A percentile compares a stretch with the other conserved stretches of the same genome.
Conservation (phyloP, 495 filamentous ascomycete species). For the Penicillium psychrofluorescens region DNA sequence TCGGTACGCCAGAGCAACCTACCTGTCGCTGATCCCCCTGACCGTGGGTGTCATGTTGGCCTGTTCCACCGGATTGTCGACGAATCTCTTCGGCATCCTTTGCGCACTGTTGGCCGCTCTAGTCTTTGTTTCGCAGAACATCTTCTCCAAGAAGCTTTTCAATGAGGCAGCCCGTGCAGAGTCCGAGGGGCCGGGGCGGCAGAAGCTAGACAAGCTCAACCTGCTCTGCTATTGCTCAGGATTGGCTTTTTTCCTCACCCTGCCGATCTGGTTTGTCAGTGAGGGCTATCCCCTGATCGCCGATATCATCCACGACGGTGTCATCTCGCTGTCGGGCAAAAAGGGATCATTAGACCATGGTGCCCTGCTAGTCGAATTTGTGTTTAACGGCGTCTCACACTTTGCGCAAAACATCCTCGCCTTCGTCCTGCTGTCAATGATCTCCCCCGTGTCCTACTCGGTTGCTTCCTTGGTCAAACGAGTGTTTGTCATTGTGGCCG, state of each 20-base stretch:
- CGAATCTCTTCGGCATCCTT: conserved; percentile 79
- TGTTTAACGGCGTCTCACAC: conserved; percentile 96
- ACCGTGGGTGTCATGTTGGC: conserved; percentile 92
- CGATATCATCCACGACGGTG: conserved; percentile 43
- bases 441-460: conserved; percentile 94
- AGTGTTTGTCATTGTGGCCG: conserved; percentile 92
- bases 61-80: conserved; percentile 81
- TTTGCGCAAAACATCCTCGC: conserved; percentile 95
- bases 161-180: conserved; percentile 84
- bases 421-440: conserved; percentile 82
- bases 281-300: conserved; percentile 67
- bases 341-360: conserved; percentile 72
- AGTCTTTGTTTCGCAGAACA: conserved; percentile 98
- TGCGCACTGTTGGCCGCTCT: conserved; percentile 81
- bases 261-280: conserved; percentile 89
- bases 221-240: conserved; percentile 93
- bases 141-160: conserved; percentile 98
- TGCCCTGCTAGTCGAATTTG: conserved; percentile 67
- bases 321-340: conserved; percentile 61
- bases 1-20: conserved; percentile 80
- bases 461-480: conserved; percentile 93
- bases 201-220: conserved; percentile 94
- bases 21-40: conserved; percentile 85
- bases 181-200: conserved; percentile 53
- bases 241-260: conserved; percentile 79